Percentiles rank a stretch among this genome's conserved stretches.
These are phyloP conservation scores for Lactarius hatsudake DNA, from an alignment of 768 basidiomycete species.

Conservation along the genomic window DNA sequence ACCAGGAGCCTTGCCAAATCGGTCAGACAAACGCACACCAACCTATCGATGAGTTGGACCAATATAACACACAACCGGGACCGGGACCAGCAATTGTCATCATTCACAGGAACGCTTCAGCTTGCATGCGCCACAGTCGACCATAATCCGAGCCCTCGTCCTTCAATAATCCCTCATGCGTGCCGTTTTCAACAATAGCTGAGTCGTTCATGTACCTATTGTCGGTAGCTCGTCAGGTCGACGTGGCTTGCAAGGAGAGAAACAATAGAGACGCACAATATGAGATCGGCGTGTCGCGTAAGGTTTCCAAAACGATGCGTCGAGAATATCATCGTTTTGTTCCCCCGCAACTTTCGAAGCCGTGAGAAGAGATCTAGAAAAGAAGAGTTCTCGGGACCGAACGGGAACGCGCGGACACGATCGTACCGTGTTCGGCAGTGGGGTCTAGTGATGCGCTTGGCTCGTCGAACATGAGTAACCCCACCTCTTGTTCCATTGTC, in stretches of 20 bases:
- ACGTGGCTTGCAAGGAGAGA: neutral
- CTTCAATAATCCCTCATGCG: conserved; percentile 57
- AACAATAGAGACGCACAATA: conserved; percentile 11
- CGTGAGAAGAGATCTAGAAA: conserved; percentile 63
- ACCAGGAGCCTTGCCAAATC: too few relatives aligned
- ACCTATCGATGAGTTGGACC: neutral
- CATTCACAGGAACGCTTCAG: conserved; percentile 51
- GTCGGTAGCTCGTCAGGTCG: neutral
- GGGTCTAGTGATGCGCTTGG: conserved; percentile 75
- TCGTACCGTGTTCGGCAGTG: conserved; percentile 64
- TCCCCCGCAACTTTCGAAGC: conserved; percentile 61
- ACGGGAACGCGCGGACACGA: neutral
- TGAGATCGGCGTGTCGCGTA: conserved; percentile 50
- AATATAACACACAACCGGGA: neutral
- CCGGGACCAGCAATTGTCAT: neutral
- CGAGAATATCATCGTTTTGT: conserved; percentile 82
- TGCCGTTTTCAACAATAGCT: conserved; percentile 60
- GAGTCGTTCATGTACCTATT: conserved; percentile 68
- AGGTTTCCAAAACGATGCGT: conserved; percentile 69
- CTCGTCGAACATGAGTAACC: conserved; percentile 69
- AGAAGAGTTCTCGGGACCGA: neutral
- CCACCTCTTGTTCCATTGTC: conserved; percentile 44
- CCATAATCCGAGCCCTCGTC: conserved; percentile 60
- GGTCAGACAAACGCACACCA: too few relatives aligned
- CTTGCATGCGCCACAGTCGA: conserved; percentile 70